Base-by-base conservation (phyloP, 306 rosid genomes). In the Malus asiatica region DNA sequence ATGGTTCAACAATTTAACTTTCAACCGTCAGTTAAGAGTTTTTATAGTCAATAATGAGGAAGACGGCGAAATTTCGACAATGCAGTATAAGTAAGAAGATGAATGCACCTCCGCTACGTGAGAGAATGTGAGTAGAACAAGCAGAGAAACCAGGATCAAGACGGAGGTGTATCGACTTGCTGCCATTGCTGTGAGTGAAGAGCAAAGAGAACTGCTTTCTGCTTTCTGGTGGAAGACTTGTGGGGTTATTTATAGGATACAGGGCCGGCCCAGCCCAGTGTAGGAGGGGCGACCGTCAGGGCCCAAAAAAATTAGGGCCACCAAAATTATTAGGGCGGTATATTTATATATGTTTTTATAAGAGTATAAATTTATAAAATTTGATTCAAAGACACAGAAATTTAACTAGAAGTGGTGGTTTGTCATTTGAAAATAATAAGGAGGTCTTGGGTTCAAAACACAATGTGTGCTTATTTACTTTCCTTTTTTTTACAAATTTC, bases 41-140 rank as follows among this genome's bases (percentile, higher is more conserved):
- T 23, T 11, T 59, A 11, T 23, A 11, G 32, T 23, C 1, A 23
- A 59, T 2, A 2, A 6, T 23, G 5, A 23, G 3, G 8, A 23
- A 60, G 33, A 60, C 30, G 4, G 12, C 33, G 3, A 59, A 8
- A 59, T 0, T n/a, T n/a, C 27, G 62, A 22, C 29, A n/a, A 58
- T 58, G 30, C 14, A 22, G 5, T 1, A 45, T 33, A 5, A 19
- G 52, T 40, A 8, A 66, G 33, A 27, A 15, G n/a, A 51, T 23
- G 40, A 78, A 60, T 25, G 73, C 82, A 89, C 98, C 97, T 91
- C 77, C 63, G 90, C 83, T 4, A 87, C 74, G 59, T 66, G 30
- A 13, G 93, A 90, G 86, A 90, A 69, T 68, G 93, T 30, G 76
- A 89, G 75, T 70, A 93, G 35, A 71, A 91, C 78, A 82, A 93